Evolutionary conservation across 192 early-diverging fungal genomes (phyloP), one percentile per base, ranked within the genome.

Genomic region (Backusella circina): DNA sequence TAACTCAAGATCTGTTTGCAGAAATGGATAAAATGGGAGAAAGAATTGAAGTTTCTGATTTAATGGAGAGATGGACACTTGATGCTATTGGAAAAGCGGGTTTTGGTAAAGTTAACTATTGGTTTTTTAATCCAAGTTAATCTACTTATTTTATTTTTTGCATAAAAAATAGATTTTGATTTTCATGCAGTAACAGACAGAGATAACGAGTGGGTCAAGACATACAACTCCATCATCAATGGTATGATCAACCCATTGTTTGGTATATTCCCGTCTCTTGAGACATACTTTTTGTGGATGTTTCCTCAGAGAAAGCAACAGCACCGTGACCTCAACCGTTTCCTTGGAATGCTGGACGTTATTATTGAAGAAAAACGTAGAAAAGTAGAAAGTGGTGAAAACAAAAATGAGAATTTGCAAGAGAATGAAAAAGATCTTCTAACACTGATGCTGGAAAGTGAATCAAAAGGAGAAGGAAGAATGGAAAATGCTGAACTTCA

Each of bases 401-500:
- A 18, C 6, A 4, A 30, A 41, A 32, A 12, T 5, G 38, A 71
- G 30, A 26, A 21, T 21, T 28, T 18, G 31, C 5, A n/a, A 5
- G n/a, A 78, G 30, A 44, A 30, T 50, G 79, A 79, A 18, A 77
- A 74, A 16, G 79, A 81, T 70, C 37, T 81, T 6, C 41, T 81
- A 8, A 81, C 77, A 0, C n/a, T 81, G 3, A 78, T 78, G 75
- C 10, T 81, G 4, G 77, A 81, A 61, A 65, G 78, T 35, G 68
- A 37, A 31, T 30, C 16, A 41, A 44, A 21, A 31, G 69, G 69
- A 32, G 38, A 41, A 70, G 68, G 35, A 30, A 41, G 3, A n/a
- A 30, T 71, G 38, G 9, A 37, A 4, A 41, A 71, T 30, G 38
- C 8, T 31, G 69, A 71, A 28, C 33, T 68, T 36, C 67, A 68